Percentiles rank a stretch among this genome's conserved stretches.
phyloP scores from a whole-genome alignment of 306 rosid genomes.

The Medicago truncatula region DNA sequence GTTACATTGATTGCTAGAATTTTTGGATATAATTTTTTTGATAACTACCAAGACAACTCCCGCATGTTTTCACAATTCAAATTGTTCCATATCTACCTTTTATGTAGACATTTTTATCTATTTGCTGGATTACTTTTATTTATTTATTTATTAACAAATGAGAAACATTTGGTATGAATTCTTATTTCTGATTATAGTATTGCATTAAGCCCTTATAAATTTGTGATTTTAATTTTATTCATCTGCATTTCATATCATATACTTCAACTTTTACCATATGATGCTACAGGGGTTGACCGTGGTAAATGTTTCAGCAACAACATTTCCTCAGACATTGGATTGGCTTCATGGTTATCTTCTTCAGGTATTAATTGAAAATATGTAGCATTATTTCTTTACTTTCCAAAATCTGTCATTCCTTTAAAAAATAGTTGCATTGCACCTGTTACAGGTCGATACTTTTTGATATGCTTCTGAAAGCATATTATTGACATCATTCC shows the following conservation, averaged over 20 bases:
- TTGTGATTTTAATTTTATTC: not conserved
- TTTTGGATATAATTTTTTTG: slow-evolving; percentile 10
- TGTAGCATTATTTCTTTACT: not conserved
- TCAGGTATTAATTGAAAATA: slow-evolving; percentile 61
- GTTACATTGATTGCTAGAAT: slow-evolving; percentile 9
- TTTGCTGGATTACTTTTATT: too few species aligned
- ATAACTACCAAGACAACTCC: not conserved
- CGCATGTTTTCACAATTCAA: not conserved
- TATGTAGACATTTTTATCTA: too few species aligned
- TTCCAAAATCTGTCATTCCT: not conserved
- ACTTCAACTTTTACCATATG: not conserved
- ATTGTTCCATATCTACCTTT: not conserved
- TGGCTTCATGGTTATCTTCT: slow-evolving; percentile 90
- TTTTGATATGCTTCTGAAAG: slow-evolving; percentile 15
- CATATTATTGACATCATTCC: slow-evolving; percentile 9
- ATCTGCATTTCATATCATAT: not conserved
- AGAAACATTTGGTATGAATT: slow-evolving; percentile 8
- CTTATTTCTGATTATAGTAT: slow-evolving; percentile 1
- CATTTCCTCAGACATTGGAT: slow-evolving; percentile 92
- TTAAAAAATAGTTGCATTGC: slow-evolving; percentile 2
- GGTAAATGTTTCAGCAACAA: slow-evolving; percentile 85
- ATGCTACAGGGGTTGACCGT: slow-evolving; percentile 81
- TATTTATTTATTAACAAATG: not conserved
- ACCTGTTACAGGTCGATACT: not conserved
- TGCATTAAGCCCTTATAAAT: not conserved